Percentiles rank a stretch among this genome's conserved stretches.
Conservation (phyloP, 1,284 basidiomycete genomes). For the Apiotrichum sp. region DNA sequence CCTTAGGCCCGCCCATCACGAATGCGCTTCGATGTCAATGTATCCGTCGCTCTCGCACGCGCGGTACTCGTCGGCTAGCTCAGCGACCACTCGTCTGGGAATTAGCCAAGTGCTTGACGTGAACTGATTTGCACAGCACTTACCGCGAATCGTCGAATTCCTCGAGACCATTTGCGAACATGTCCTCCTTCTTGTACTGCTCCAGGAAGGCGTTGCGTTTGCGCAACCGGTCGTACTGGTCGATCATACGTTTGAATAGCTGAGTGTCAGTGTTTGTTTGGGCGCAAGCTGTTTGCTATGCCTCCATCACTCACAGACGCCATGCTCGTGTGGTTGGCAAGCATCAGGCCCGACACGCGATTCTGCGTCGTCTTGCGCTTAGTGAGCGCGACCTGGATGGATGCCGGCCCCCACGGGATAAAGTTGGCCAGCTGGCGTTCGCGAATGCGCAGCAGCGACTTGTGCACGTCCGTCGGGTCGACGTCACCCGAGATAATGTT, state of each 20-base stretch:
- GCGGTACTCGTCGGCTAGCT: conserved; percentile 81
- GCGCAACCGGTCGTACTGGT: conserved; percentile 85
- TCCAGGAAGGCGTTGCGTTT: conserved; percentile 94
- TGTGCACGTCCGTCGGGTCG: conserved; percentile 97
- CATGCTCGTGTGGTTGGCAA: conserved; percentile 97
- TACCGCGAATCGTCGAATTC: conserved; percentile 92
- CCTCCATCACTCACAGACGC: conserved; percentile 62
- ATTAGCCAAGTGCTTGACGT: neutral
- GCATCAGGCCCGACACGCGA: conserved; percentile 94
- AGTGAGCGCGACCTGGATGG: conserved; percentile 94
- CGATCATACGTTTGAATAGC: conserved; percentile 93
- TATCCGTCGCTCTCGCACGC: conserved; percentile 88
- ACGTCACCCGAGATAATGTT: conserved; percentile 99
- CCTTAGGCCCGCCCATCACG: too few relatives aligned
- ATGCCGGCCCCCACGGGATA: conserved; percentile 98
- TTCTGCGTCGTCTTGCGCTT: conserved; percentile 87
- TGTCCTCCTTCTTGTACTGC: conserved; percentile 93
- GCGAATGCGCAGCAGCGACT: conserved; percentile 90
- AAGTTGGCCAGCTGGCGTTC: conserved; percentile 96
- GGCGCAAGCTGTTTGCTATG: neutral
- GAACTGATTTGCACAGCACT: neutral
- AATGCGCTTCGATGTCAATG: conserved; percentile 48
- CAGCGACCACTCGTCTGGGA: conserved; percentile 70
- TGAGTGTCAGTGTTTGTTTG: conserved; percentile 35
- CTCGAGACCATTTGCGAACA: conserved; percentile 83